Base-by-base conservation (phyloP, 371 early-diverging fungal species). In the Rhizopus sp. region DNA sequence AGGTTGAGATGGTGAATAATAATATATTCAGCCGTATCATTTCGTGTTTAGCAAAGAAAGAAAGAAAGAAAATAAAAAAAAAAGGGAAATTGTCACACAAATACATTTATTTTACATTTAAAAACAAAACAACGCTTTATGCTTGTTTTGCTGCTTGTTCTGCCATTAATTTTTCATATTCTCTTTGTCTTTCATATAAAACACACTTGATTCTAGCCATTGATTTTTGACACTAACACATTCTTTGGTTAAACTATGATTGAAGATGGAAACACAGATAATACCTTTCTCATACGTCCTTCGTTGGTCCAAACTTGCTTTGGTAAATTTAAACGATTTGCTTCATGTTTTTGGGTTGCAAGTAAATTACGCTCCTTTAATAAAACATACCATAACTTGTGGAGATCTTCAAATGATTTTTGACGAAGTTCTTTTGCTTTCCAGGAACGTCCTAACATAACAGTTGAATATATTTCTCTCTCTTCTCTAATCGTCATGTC, bases 391-490 rank as follows among this genome's bases (percentile, higher is more conserved):
- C 98, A 98, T 64, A 98, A 80, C 72, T 90, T 92, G 79, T 97
- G 98, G 60, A 98, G 81, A 75, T 98, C 98, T 31, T 97, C 96
- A 78, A 96, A 98, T 31, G 90, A 90, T 80, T 98, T 98, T 54
- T 78, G 70, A 30, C 97, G 85, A 55, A 98, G 84, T 73, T 96
- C 97, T 41, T 86, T 83, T 7, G 93, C 91, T 50, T 82, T 79
- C 98, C 98, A 98, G 39, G 94, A 82, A 12, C 97, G 88, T 23
- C 98, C 95, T 93, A 63, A 7, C 23, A 9, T 44, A 7, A 40
- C 41, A 17, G 53, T 52, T n/a, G 10, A 31, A 40, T 50, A 39
- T 45, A n/a, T n/a, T n/a, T n/a, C n/a, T n/a, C n/a, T 52, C 16
- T 23, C 29, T n/a, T 52, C 33, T 51, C 31, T 35, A 4, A 4